A percentile compares a stretch with the other conserved stretches of the same genome.
Evolutionary conservation across 1,284 basidiomycete species (phyloP).

Genomic region (Polyporus tsugae): DNA sequence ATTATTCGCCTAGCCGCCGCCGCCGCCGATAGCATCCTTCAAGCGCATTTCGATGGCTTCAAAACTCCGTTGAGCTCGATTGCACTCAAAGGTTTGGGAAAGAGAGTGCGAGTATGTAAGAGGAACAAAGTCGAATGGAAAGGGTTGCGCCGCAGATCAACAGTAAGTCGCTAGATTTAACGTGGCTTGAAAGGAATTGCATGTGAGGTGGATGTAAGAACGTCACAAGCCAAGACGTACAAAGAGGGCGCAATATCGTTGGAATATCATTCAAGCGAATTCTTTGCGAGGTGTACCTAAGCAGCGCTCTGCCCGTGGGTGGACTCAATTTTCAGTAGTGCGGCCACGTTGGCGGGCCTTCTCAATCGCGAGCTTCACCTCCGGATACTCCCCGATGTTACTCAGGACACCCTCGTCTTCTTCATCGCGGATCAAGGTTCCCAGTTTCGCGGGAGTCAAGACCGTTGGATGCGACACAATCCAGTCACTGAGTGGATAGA

Average conservation of each 20-base stretch:
- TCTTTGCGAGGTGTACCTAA: neutral
- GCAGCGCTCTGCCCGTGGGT: neutral
- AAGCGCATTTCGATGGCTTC: neutral
- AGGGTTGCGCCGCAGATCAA: neutral
- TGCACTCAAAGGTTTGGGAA: neutral
- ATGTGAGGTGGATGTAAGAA: neutral
- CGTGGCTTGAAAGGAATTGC: neutral
- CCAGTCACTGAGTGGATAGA: conserved; percentile 21
- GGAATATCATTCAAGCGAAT: neutral
- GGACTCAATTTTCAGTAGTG: neutral
- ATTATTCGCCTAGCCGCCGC: neutral
- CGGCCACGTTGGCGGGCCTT: conserved; percentile 13
- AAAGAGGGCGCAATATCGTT: neutral
- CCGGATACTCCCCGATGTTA: conserved; percentile 25
- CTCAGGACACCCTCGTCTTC: conserved; percentile 23
- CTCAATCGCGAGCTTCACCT: conserved; percentile 24
- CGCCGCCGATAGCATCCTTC: too few relatives aligned
- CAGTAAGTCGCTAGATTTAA: neutral
- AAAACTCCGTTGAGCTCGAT: neutral
- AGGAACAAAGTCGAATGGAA: neutral
- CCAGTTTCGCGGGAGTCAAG: conserved; percentile 24
- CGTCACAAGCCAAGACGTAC: neutral
- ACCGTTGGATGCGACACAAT: conserved; percentile 28
- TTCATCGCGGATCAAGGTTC: conserved; percentile 24
- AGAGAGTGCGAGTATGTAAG: neutral